These are phyloP conservation scores for Myriosclerotinia duriaeana DNA, from an alignment of 2,329 filamentous ascomycete species.

Conservation along the genomic window DNA sequence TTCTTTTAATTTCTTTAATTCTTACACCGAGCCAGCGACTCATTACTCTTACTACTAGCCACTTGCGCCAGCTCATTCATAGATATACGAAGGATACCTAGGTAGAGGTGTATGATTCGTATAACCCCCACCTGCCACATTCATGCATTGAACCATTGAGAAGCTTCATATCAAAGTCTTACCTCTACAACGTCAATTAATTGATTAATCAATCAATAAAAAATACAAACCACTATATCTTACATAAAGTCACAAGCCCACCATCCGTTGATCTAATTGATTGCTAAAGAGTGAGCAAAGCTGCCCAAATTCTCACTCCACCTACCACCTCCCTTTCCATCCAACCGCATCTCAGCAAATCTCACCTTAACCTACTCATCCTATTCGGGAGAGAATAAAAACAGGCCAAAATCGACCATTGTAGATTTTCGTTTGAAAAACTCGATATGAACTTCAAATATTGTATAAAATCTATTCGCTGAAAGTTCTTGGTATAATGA, in stretches of 20 bases:
- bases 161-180: background rate
- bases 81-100: background rate
- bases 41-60: background rate
- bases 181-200: background rate
- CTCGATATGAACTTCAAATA: too few species aligned
- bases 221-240: background rate
- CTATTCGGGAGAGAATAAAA: too few species aligned
- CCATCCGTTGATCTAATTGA: background rate
- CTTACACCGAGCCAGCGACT: background rate
- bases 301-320: slow-evolving; percentile 5
- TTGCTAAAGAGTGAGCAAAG: background rate
- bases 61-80: background rate
- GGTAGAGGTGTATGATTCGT: background rate
- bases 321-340: background rate
- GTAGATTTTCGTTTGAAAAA: too few species aligned
- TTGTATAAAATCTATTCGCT: too few species aligned
- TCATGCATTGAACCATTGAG: background rate
- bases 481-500: too few species aligned
- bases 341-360: background rate
- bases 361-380: too few species aligned
- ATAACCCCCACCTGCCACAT: background rate
- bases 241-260: slow-evolving; percentile 9
- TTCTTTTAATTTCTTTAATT: too few species aligned
- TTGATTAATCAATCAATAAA: background rate
- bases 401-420: too few species aligned